Conservation (phyloP, 1,284 basidiomycete genomes). For the Kwoniella shivajii region DNA sequence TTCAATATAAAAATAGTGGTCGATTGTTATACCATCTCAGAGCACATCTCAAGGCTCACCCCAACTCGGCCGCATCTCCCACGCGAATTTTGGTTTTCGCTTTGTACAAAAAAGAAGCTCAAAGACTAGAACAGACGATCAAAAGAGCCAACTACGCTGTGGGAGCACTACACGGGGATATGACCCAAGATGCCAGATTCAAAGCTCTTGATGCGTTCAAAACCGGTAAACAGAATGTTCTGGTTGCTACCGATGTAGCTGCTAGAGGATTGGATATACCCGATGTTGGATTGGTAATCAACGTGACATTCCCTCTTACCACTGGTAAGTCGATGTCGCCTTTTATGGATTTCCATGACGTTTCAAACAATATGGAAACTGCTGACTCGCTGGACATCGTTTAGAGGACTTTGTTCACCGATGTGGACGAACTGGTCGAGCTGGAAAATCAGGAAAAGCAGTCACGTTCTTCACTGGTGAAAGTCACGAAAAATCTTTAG, state of each 20-base stretch:
- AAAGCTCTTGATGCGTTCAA: slow-evolving; percentile 89
- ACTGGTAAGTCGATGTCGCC: slow-evolving; percentile 63
- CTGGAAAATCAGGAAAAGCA: slow-evolving; percentile 85
- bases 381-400: neutral
- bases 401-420: slow-evolving; percentile 86
- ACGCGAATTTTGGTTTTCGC: slow-evolving; percentile 90
- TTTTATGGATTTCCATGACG: neutral
- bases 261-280: slow-evolving; percentile 97
- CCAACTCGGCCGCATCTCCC: slow-evolving; percentile 50
- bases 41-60: slow-evolving; percentile 62
- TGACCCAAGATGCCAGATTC: slow-evolving; percentile 83
- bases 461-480: slow-evolving; percentile 97
- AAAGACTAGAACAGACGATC: slow-evolving; percentile 82
- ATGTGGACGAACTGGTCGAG: slow-evolving; percentile 93
- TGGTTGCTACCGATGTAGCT: slow-evolving; percentile 98
- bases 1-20: slow-evolving; percentile 57
- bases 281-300: slow-evolving; percentile 86
- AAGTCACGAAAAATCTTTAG: slow-evolving; percentile 79
- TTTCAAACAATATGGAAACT: neutral
- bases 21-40: slow-evolving; percentile 69
- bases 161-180: slow-evolving; percentile 88
- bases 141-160: slow-evolving; percentile 78
- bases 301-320: slow-evolving; percentile 96
- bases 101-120: slow-evolving; percentile 96
- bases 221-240: slow-evolving; percentile 73